These are phyloP conservation scores for Amaranthus palmeri DNA, from an alignment of 148 eudicot genomes.

Conservation along the genomic window DNA sequence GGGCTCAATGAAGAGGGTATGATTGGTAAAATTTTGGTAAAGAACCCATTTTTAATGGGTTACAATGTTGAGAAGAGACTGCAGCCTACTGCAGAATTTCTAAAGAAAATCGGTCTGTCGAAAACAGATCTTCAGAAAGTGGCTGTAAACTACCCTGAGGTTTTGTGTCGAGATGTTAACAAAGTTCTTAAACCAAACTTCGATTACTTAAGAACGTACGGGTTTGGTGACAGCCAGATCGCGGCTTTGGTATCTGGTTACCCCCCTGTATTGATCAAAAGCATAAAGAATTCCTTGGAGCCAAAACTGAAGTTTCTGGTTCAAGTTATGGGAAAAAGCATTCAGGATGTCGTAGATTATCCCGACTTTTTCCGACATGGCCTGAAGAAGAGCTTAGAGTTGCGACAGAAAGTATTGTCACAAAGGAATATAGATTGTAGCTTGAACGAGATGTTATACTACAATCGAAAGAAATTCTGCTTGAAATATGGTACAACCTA, in stretches of 20 bases:
- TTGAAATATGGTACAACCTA: slow-evolving; percentile 57
- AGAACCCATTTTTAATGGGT: slow-evolving; percentile 84
- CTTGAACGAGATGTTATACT: slow-evolving; percentile 87
- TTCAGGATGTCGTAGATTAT: slow-evolving; percentile 69
- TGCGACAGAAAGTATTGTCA: slow-evolving; percentile 67
- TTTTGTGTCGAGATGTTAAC: slow-evolving; percentile 80
- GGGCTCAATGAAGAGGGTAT: slow-evolving; percentile 63
- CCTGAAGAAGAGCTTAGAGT: slow-evolving; percentile 71
- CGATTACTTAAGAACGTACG: slow-evolving; percentile 46
- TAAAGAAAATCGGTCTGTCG: slow-evolving; percentile 63
- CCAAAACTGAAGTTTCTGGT: slow-evolving; percentile 86
- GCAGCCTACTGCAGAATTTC: slow-evolving; percentile 77
- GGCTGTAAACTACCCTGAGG: slow-evolving; percentile 70
- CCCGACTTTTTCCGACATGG: slow-evolving; percentile 88
- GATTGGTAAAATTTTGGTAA: slow-evolving; percentile 76
- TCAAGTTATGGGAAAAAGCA: slow-evolving; percentile 72
- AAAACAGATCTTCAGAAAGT: slow-evolving; percentile 60
- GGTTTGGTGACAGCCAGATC: slow-evolving; percentile 60
- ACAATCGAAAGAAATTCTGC: slow-evolving; percentile 76
- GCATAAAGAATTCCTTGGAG: slow-evolving; percentile 75
- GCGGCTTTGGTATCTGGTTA: slow-evolving; percentile 72
- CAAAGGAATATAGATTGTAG: slow-evolving; percentile 58
- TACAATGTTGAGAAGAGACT: slow-evolving; percentile 81
- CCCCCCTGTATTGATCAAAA: slow-evolving; percentile 87
- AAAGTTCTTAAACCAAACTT: slow-evolving; percentile 73